Percentiles rank a stretch among this genome's conserved stretches.
Conservation (phyloP, 805 yeast genomes). For the Candida bentonensis region DNA sequence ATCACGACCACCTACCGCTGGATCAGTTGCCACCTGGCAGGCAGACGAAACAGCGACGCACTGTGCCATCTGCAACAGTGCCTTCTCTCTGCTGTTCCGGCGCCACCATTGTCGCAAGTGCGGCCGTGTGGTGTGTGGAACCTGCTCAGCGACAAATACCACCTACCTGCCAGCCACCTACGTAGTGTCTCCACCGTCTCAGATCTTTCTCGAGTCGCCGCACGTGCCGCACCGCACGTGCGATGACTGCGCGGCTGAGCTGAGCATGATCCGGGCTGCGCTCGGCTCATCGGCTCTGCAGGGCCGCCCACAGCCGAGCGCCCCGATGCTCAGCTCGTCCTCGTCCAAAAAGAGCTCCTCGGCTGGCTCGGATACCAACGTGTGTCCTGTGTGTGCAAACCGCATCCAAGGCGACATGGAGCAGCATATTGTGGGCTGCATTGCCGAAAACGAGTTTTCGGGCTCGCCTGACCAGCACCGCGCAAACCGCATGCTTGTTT, state of each 20-base stretch:
- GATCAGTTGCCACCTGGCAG: slow-evolving; percentile 49
- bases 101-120: slow-evolving; percentile 71
- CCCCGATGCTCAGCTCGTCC: no score
- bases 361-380: slow-evolving; percentile 15
- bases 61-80: slow-evolving; percentile 42
- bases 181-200: slow-evolving; percentile 41
- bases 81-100: slow-evolving; percentile 49
- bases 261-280: slow-evolving; percentile 34
- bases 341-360: slow-evolving; percentile 1
- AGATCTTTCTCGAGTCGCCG: slow-evolving; percentile 33
- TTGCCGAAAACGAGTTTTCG: slow-evolving; percentile 42
- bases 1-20: neutral
- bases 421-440: slow-evolving; percentile 57
- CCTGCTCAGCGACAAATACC: slow-evolving; percentile 42
- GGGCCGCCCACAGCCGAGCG: slow-evolving; percentile 2
- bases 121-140: slow-evolving; percentile 65
- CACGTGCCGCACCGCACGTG: slow-evolving; percentile 60
- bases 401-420: slow-evolving; percentile 30
- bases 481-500: slow-evolving; percentile 76
- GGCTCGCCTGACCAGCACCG: slow-evolving; percentile 46
- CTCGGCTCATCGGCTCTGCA: slow-evolving; percentile 12
- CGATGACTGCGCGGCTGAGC: slow-evolving; percentile 53
- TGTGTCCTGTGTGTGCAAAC: slow-evolving; percentile 27
- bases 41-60: slow-evolving; percentile 37
- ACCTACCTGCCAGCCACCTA: slow-evolving; percentile 45